Base-by-base conservation (phyloP, 345 rosid species). In the Eucalyptus cladocalyx region DNA sequence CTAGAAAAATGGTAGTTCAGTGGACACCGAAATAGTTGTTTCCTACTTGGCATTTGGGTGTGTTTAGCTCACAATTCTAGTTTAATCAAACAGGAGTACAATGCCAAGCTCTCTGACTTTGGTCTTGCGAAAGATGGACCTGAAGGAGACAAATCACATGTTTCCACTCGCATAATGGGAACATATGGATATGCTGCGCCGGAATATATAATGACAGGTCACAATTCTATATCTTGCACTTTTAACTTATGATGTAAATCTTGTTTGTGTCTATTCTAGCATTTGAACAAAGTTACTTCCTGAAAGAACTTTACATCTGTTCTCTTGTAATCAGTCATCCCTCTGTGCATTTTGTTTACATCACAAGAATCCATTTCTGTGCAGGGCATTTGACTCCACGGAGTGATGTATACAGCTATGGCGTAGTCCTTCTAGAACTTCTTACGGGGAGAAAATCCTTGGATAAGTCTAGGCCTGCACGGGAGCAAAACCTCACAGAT, bases 141-240 rank as follows among this genome's bases (percentile, higher is more conserved):
- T 3, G 98, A 93, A 87, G 99, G 98, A 90, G 99, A 97, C 92
- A 97, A 97, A 91, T 96, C 99, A 3, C 99, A 97, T 87, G 99
- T 97, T 90, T 97, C 99, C 37, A 97, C 99, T 23, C 98, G 99
- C n/a, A 93, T 97, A 90, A 97, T 97, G 99, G 99, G 99, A 76
- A 97, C 99, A 30, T 97, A 97, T n/a, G 99, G 99, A 23, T 97
- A 97, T 89, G 99, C 99, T 49, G 99, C 99, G 47, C 99, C 99
- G 0, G 99, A 97, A 90, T 97, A 97, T 92, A 95, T 97, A 91
- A 97, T 97, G 99, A 97, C 99, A 86, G 99, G 99, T 91, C 91
- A 92, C 88, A 69, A 58, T n/a, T 28, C 45, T 60, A 21, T 89
- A 34, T 11, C 76, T 47, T 60, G 23, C 83, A 76, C 83, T 76